Percentiles rank a stretch among this genome's conserved stretches.
Evolutionary conservation across 768 basidiomycete species (phyloP).

Genomic region (Boletus sp.): DNA sequence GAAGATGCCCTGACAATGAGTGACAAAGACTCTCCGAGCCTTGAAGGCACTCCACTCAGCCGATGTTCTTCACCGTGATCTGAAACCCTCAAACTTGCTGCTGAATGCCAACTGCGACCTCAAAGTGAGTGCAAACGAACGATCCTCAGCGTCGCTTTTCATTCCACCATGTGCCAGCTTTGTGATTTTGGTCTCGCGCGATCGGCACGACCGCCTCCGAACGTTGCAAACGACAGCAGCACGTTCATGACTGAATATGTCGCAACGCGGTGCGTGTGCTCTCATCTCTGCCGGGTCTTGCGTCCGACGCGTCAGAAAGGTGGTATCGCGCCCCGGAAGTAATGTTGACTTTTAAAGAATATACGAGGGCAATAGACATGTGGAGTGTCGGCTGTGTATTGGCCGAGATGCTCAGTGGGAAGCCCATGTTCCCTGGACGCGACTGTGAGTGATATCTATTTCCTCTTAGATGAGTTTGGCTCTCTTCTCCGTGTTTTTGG

Average conservation of each 20-base stretch:
- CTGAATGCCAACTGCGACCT: slow-evolving; percentile 96
- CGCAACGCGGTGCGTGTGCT: slow-evolving; percentile 66
- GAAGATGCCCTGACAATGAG: not conserved
- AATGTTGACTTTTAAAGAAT: slow-evolving; percentile 97
- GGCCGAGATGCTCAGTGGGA: slow-evolving; percentile 91
- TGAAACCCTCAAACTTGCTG: slow-evolving; percentile 94
- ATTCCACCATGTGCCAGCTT: slow-evolving; percentile 39
- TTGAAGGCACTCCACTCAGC: slow-evolving; percentile 94
- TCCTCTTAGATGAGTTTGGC: not conserved
- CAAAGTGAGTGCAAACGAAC: slow-evolving; percentile 53
- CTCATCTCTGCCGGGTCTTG: not conserved
- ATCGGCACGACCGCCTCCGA: slow-evolving; percentile 69
- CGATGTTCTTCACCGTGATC: slow-evolving; percentile 91
- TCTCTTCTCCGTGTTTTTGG: not conserved
- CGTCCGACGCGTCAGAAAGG: slow-evolving; percentile 34
- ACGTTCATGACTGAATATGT: slow-evolving; percentile 94
- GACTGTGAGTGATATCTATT: slow-evolving; percentile 53
- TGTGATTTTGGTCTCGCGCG: slow-evolving; percentile 89
- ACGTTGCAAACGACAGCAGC: slow-evolving; percentile 69
- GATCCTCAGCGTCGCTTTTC: not conserved
- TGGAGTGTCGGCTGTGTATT: slow-evolving; percentile 86
- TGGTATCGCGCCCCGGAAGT: slow-evolving; percentile 99
- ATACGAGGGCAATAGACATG: slow-evolving; percentile 83
- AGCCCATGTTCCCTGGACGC: slow-evolving; percentile 91
- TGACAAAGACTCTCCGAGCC: slow-evolving; percentile 73